Evolutionary conservation across 1,139 yeast species (phyloP).

Genomic region (Kurtzmaniella quercitrusa): DNA sequence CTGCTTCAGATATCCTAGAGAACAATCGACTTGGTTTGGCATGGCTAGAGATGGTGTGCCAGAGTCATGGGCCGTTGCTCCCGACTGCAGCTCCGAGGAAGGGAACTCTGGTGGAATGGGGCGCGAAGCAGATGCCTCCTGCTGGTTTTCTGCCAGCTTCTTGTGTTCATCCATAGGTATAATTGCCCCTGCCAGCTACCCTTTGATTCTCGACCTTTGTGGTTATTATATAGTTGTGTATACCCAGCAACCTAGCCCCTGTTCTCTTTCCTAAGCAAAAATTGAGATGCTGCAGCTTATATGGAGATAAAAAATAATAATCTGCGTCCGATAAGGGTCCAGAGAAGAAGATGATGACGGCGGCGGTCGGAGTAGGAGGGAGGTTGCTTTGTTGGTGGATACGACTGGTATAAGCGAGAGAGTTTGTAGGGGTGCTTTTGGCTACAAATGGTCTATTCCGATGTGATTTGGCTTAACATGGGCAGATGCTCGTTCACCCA

Average conservation of each 20-base stretch:
- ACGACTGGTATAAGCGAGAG: too few relatives aligned
- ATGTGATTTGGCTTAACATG: too few relatives aligned
- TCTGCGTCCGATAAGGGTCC: background rate
- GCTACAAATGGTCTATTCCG: too few relatives aligned
- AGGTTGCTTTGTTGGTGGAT: background rate
- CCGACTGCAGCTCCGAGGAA: background rate
- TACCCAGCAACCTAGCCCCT: background rate
- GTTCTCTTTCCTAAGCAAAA: background rate
- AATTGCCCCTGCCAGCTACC: too few relatives aligned
- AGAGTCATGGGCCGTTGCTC: background rate
- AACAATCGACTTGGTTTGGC: background rate
- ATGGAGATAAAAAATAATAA: background rate
- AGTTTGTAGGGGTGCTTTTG: too few relatives aligned
- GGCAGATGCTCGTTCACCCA: too few relatives aligned
- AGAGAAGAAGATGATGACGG: background rate
- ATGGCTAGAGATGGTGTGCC: background rate
- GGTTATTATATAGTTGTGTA: too few relatives aligned
- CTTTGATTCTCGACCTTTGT: too few relatives aligned
- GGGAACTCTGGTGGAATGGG: background rate
- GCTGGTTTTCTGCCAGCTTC: background rate
- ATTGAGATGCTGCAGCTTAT: background rate
- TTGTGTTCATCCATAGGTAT: background rate
- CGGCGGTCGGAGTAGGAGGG: background rate
- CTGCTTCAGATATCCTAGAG: slow-evolving; percentile 1
- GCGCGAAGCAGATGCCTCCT: background rate